Base-by-base conservation (phyloP, 2,329 filamentous ascomycete species). In the Epichloe elymi region DNA sequence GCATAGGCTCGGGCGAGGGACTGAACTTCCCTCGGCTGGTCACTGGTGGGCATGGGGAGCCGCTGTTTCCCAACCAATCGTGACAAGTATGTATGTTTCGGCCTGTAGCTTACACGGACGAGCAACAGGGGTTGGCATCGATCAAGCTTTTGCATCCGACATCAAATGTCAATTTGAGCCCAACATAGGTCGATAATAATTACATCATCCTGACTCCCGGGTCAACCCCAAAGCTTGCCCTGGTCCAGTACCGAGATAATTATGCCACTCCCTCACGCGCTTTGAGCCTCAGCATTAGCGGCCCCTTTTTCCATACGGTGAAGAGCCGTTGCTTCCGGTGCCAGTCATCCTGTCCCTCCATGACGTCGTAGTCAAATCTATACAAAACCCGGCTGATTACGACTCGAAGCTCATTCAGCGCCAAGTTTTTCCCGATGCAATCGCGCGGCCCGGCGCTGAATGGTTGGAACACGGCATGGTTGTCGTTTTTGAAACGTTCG, bases 391-490 rank as follows among this genome's bases (percentile, higher is more conserved):
- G 66, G 1, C 70, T 65, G 1, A 75, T 53, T 10, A 74, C 68
- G 3, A 75, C 54, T 1, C 73, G 68, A 68, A 76, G 70, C 56
- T 77, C 73, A 3, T 66, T 65, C 44, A 71, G 71, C 1, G 74
- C 74, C 4, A 62, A 53, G 35, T 69, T 72, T 49, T 65, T 63
- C 1, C 70, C 70, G 33, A 73, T 59, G 48, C 70, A 73, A 15
- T 70, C 68, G 5, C 70, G 55, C 2, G 69, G 61, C 0, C 71
- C 69, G 8, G 61, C 46, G 39, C 61, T 62, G 49, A 74, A 71
- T 0, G 69, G 65, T 53, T 70, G 67, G 46, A 67, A 60, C 1
- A 59, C 60, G 1, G 62, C 59, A 3, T 58, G 58, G 10, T 61
- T 67, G 54, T 79, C 74, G n/a, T 50, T 49, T 0, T 56, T 57